Base-by-base conservation (phyloP, 2,329 filamentous ascomycete genomes). In the Fusarium longipes region DNA sequence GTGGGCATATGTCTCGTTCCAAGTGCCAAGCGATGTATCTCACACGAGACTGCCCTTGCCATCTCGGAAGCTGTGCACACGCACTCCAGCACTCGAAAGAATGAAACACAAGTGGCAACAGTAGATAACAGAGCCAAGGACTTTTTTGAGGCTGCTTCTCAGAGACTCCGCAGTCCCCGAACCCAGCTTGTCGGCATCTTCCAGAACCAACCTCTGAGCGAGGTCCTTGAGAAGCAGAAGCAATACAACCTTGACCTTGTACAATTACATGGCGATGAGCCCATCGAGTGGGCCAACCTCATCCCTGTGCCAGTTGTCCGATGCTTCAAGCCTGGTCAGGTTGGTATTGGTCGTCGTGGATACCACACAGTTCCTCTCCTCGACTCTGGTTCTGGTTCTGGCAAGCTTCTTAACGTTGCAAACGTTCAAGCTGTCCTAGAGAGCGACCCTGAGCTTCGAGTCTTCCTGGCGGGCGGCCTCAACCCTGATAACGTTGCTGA, bases 111-210 rank as follows among this genome's bases (percentile, higher is more conserved):
- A 4, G 62, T 73, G 3, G 52, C 69, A 14, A 69, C 77, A 14
- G 65, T 74, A 18, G 65, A 74, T 17, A 67, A 73, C 11, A 69
- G 74, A 6, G 83, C 84, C 5, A 84, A 82, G 10, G 92, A 94
- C 75, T 97, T 89, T 79, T 98, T 96, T 76, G 85, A 78, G n/a
- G 78, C 81, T 50, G 81, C 83, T n/a, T 70, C 77, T 24, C 75
- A 78, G 30, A 80, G 82, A 58, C 77, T 89, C 6, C 78, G 84
- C 76, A 75, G 82, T 76, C 75, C 87, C 15, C 80, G 91, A 11
- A 90, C 95, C 1, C 84, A 96, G 4, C 84, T 99, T 1, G 96
- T 97, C 7, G 96, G 96, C 57, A 95, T 99, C 3, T 99, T 99
- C 82, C 91, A 92, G 73, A 92, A 97, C 77, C 95, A 98, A 75